Base-by-base conservation (phyloP, 2,329 filamentous ascomycete species). In the Claviceps sp. region DNA sequence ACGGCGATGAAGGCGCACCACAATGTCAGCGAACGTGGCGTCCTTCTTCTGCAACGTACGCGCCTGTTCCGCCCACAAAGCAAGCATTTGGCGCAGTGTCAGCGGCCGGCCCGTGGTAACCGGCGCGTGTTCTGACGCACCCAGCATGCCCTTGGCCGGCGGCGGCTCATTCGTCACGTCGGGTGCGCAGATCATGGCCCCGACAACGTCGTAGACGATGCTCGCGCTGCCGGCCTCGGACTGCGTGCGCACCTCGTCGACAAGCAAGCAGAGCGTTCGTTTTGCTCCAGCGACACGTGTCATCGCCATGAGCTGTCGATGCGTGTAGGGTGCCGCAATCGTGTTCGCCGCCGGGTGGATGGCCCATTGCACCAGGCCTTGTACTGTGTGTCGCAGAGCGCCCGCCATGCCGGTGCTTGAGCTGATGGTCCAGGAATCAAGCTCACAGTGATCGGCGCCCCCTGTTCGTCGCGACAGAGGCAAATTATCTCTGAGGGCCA, bases 131-230 rank as follows among this genome's bases (percentile, higher is more conserved):
- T 69, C 62, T 46, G 67, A 59, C 5, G 65, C 62, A 54, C 70
- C 69, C 22, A 67, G 54, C 50, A 65, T 50, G 5, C 45, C 55
- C 20, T 54, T 56, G 16, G 63, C 58, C 7, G 60, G 55, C 0
- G 65, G 62, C 5, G 66, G 63, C 53, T 72, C 65, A 57, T 73
- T 76, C 38, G 67, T 73, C 1, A 71, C 71, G 58, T 82, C 75
- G 0, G 85, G 84, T 0, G 84, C 80, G 60, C 85, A 87, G 9
- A 90, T 72, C 7, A 90, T 69, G 1, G 83, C 78, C 2, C 78
- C 79, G 2, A 78, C 84, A 9, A 89, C 74, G 58, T 90, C 86
- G 52, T 88, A 78, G 0, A 79, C 80, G 5, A 82, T 69, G 52
- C 76, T 74, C 1, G 76, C 79, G 56, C 77, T 79, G 4, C 78